Conservation (phyloP, 352 stramenopile species). For the Phytopythium aichiense region DNA sequence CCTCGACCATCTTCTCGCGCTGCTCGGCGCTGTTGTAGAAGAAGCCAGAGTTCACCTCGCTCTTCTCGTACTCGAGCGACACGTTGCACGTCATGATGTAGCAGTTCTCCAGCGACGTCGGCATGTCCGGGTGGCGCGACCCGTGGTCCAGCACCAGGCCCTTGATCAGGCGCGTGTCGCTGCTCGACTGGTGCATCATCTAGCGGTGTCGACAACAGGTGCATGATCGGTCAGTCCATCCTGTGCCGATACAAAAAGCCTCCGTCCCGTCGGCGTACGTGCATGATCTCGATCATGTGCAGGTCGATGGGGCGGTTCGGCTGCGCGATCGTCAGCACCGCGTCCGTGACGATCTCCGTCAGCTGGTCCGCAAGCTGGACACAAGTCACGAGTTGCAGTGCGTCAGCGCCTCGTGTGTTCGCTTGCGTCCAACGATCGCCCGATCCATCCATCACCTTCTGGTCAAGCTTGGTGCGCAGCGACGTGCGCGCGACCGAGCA, state of each 20-base stretch:
- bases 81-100: conserved; percentile 99
- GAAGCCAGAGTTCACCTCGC: conserved; percentile 97
- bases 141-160: conserved; percentile 98
- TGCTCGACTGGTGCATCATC: conserved; percentile 96
- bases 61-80: conserved; percentile 99
- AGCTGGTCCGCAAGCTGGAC: conserved; percentile 84
- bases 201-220: conserved; percentile 11
- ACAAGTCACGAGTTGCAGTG: conserved; percentile 7
- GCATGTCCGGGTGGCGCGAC: conserved; percentile 99
- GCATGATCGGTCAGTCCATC: neutral
- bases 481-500: conserved; percentile 93
- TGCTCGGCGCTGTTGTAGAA: conserved; percentile 99
- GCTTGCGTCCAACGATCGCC: neutral
- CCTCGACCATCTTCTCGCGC: conserved; percentile 97
- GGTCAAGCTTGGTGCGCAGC: conserved; percentile 97
- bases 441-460: conserved; percentile 49
- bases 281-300: conserved; percentile 99
- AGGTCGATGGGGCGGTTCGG: conserved; percentile 91
- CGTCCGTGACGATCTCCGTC: conserved; percentile 96
- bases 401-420: neutral
- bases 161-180: conserved; percentile 93
- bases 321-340: conserved; percentile 93
- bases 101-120: conserved; percentile 93
- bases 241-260: neutral
- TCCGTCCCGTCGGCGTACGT: conserved; percentile 45